Conservation (phyloP, 345 rosid species). For the Salix viminalis region DNA sequence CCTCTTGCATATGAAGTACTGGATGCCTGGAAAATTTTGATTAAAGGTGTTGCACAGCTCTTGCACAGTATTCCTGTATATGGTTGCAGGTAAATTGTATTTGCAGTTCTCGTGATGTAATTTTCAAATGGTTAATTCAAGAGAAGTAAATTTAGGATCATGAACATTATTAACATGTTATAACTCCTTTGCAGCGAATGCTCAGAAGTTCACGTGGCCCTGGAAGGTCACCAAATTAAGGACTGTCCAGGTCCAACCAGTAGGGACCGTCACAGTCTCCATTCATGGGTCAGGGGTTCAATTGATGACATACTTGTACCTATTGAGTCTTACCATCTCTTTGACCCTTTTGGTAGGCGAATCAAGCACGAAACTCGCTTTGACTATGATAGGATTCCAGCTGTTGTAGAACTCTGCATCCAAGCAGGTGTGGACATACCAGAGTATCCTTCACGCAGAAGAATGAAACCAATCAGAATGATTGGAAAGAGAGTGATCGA, state of each 20-base stretch:
- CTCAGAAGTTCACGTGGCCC: conserved; percentile 73
- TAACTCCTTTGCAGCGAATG: conserved; percentile 50
- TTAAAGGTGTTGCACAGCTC: conserved; percentile 74
- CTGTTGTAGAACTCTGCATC: conserved; percentile 79
- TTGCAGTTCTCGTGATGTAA: neutral
- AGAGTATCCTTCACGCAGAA: conserved; percentile 77
- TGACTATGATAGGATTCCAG: conserved; percentile 80
- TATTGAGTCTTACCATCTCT: conserved; percentile 82
- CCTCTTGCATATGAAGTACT: conserved; percentile 68
- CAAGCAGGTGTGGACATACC: conserved; percentile 85
- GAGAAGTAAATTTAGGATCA: neutral
- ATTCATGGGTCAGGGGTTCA: conserved; percentile 72
- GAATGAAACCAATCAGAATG: conserved; percentile 68
- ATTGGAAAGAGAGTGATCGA: conserved; percentile 67
- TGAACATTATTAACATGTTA: neutral
- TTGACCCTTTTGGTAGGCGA: conserved; percentile 78
- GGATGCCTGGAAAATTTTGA: conserved; percentile 76
- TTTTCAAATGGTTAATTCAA: neutral
- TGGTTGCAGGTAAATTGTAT: conserved; percentile 57
- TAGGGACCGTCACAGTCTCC: conserved; percentile 46
- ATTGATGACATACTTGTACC: conserved; percentile 66
- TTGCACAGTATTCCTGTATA: conserved; percentile 64
- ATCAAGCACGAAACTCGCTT: conserved; percentile 73
- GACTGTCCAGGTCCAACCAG: conserved; percentile 51
- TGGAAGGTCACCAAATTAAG: conserved; percentile 57